Conservation (phyloP, 1,284 basidiomycete genomes). For the Leccinum glutinopallens region DNA sequence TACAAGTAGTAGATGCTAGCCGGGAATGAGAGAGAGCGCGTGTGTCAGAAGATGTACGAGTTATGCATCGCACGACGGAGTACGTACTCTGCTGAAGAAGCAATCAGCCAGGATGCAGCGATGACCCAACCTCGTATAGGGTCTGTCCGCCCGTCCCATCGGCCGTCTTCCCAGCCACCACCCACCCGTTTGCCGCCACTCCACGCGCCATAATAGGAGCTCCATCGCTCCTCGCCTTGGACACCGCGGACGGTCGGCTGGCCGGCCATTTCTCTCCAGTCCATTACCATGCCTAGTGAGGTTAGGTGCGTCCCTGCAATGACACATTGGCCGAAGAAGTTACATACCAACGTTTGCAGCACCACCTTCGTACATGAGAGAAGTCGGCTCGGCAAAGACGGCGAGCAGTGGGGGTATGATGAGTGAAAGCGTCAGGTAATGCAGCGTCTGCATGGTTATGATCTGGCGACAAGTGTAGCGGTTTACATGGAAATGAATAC, state of each 20-base stretch:
- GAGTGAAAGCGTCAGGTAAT: conserved; percentile 87
- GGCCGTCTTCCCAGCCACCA: conserved; percentile 49
- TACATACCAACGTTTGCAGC: conserved; percentile 77
- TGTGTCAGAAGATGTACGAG: conserved; percentile 18
- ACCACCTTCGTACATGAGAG: conserved; percentile 85
- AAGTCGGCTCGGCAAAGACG: conserved; percentile 71
- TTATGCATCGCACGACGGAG: conserved; percentile 5
- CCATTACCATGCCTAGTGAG: conserved; percentile 82
- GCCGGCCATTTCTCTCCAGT: conserved; percentile 95
- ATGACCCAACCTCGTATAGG: conserved; percentile 86
- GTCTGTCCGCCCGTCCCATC: conserved; percentile 66
- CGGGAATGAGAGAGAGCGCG: conserved; percentile 15
- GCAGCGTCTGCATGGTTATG: conserved; percentile 86
- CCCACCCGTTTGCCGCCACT: conserved; percentile 74
- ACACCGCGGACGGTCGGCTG: conserved; percentile 68
- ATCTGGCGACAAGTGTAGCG: conserved; percentile 57
- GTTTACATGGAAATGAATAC: not conserved
- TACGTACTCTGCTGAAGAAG: conserved; percentile 80
- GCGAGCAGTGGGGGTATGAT: conserved; percentile 82
- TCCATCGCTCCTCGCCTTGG: conserved; percentile 65
- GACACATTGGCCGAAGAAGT: not conserved
- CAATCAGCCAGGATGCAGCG: conserved; percentile 79
- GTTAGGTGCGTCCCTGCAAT: conserved; percentile 6
- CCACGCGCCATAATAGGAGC: conserved; percentile 70
- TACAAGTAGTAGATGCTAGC: conserved; percentile 86